Evolutionary conservation across 2,329 filamentous ascomycete genomes (phyloP).

Genomic region (Alternaria burnsii): DNA sequence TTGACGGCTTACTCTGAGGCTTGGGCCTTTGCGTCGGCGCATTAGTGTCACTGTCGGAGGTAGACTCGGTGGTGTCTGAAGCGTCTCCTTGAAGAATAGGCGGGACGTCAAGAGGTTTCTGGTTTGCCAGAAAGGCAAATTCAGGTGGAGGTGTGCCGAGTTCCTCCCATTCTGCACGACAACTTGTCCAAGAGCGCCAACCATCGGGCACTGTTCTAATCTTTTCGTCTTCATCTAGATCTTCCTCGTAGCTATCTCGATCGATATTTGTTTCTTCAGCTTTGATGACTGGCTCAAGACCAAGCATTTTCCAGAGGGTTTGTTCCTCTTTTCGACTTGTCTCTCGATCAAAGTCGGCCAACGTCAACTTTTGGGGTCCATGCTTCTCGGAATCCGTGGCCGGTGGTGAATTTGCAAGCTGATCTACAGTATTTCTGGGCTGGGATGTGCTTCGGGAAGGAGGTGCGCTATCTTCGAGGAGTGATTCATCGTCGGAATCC

Average conservation of each 20-base stretch:
- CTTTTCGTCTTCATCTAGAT: conserved; percentile 28
- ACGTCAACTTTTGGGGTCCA: conserved; percentile 2
- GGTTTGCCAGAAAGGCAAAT: conserved; percentile 29
- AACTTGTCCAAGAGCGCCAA: conserved; percentile 59
- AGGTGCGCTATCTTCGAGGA: background rate
- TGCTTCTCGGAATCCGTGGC: background rate
- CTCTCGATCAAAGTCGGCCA: conserved; percentile 58
- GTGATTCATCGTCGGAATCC: conserved; percentile 19
- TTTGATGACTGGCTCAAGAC: conserved; percentile 29
- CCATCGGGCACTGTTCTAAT: conserved; percentile 50
- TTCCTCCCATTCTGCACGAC: conserved; percentile 62
- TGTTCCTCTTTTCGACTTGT: conserved; percentile 57
- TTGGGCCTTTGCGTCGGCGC: background rate
- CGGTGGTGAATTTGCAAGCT: conserved; percentile 9
- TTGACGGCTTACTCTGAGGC: conserved; percentile 5
- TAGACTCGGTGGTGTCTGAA: background rate
- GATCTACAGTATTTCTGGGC: conserved; percentile 10
- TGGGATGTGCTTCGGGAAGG: background rate
- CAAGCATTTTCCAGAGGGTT: conserved; percentile 56
- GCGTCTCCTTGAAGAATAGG: background rate
- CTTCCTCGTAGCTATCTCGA: conserved; percentile 31
- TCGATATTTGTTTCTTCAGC: conserved; percentile 28
- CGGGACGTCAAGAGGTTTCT: conserved; percentile 14
- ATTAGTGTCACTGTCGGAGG: conserved; percentile 8
- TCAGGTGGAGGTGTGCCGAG: conserved; percentile 17